A percentile compares a stretch with the other conserved stretches of the same genome.
Conservation (phyloP, 1,284 basidiomycete species). For the Moniliella sp. region DNA sequence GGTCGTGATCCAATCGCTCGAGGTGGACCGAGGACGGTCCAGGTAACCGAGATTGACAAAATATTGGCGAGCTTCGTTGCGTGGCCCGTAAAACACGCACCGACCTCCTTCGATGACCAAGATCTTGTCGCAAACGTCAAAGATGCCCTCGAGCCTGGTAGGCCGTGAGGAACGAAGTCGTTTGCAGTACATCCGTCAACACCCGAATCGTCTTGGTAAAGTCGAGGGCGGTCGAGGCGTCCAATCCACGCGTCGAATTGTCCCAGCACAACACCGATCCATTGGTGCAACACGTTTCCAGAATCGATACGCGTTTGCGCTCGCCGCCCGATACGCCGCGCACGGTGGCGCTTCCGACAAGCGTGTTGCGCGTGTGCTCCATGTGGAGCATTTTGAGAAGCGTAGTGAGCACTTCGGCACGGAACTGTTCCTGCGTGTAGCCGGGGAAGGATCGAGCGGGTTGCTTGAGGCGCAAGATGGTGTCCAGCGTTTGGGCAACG, state of each 20-base stretch:
- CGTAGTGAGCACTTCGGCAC: slow-evolving; percentile 10
- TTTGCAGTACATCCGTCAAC: slow-evolving; percentile 31
- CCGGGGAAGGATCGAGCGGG: slow-evolving; percentile 4
- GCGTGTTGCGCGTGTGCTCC: slow-evolving; percentile 12
- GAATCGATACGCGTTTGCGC: slow-evolving; percentile 17
- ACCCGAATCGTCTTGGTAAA: slow-evolving; percentile 30
- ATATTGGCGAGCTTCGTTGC: slow-evolving; percentile 50
- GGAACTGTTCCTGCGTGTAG: slow-evolving; percentile 4
- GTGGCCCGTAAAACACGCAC: slow-evolving; percentile 59
- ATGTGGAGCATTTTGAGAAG: slow-evolving; percentile 21
- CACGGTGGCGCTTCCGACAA: slow-evolving; percentile 14
- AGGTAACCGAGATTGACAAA: slow-evolving; percentile 51
- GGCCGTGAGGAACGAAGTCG: slow-evolving; percentile 31
- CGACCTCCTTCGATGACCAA: slow-evolving; percentile 53
- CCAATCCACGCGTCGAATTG: slow-evolving; percentile 35
- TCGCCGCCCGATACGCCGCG: slow-evolving; percentile 36
- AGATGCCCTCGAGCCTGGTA: slow-evolving; percentile 45
- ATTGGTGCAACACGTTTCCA: slow-evolving; percentile 35
- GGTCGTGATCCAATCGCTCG: slow-evolving; percentile 37
- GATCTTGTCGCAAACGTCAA: slow-evolving; percentile 32
- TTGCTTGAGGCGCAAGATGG: slow-evolving; percentile 12
- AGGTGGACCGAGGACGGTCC: slow-evolving; percentile 46
- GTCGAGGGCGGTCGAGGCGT: slow-evolving; percentile 17
- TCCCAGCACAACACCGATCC: slow-evolving; percentile 20
- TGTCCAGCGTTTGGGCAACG: slow-evolving; percentile 13